Evolutionary conservation across 2,329 filamentous ascomycete species (phyloP), one percentile per base, ranked within the genome.

Genomic region (Talaromyces pinophilus): DNA sequence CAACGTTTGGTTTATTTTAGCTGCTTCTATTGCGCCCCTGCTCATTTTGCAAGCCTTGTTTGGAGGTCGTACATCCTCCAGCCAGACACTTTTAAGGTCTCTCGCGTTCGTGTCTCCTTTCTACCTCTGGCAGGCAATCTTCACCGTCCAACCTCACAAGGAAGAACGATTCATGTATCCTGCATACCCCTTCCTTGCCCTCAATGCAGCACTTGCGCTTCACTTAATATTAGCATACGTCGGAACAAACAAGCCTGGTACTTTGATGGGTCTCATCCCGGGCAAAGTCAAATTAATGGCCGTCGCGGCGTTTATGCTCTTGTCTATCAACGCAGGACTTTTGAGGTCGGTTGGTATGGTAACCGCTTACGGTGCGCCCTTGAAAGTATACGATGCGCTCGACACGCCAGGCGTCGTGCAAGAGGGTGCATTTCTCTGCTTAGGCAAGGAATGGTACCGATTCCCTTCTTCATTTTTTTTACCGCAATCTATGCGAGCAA

Each of bases 161-260:
- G 95, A 99, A 77, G 95, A 99, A 79, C 86, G 95, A 6, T 99
- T 99, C 82, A 98, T 99, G 93, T 99, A 97, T 74, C 95, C 95
- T 0, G 91, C 88, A 1, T 99, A 99, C 73, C 95, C 95, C 0
- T 92, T 94, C 69, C 83, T 99, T 44, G 90, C 91, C 0, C 83
- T 99, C 42, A 97, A 97, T 73, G 93, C 93, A 2, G 91, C 94
- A 8, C 86, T 97, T 63, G 87, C 92, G 3, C 82, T 96, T 42
- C 93, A 98, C 76, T 90, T 96, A 66, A 74, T 96, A 1, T 84
- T 98, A 17, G 84, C 88, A 13, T 89, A 90, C 44, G 80, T 97
- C 59, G 92, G 93, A 19, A 89, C 88, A 25, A 85, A 86, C 1
- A 85, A 92, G 67, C 87, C 90, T 0, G 87, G 85, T 71, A 86